These are phyloP conservation scores for Pseudoneurospora amorphoporcata DNA, from an alignment of 495 filamentous ascomycete genomes.

Conservation along the genomic window DNA sequence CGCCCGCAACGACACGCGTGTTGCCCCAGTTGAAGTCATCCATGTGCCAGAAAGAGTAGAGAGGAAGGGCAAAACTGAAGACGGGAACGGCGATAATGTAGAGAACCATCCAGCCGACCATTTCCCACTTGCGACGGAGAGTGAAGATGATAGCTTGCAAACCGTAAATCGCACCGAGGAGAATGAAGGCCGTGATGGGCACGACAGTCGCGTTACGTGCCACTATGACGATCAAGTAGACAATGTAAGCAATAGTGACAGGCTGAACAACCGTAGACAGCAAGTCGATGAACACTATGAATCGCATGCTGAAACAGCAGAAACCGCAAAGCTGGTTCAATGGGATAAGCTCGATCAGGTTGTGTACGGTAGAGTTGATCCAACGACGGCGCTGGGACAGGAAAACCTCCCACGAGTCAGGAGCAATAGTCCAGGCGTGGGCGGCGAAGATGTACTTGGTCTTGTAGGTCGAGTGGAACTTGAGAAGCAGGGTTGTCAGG, in stretches of 20 bases:
- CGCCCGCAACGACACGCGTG: conserved; percentile 93
- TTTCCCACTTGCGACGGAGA: conserved; percentile 91
- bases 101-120: conserved; percentile 98
- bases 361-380: conserved; percentile 99
- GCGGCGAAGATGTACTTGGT: conserved; percentile 92
- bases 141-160: conserved; percentile 97
- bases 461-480: conserved; percentile 87
- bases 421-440: conserved; percentile 92
- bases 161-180: conserved; percentile 91
- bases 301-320: conserved; percentile 99
- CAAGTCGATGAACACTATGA: conserved; percentile 91
- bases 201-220: conserved; percentile 47
- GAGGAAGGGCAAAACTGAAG: conserved; percentile 79
- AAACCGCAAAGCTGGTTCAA: conserved; percentile 93
- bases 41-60: conserved; percentile 99
- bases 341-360: conserved; percentile 90
- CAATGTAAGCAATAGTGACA: conserved; percentile 83
- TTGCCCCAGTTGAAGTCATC: conserved; percentile 99
- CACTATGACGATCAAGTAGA: conserved; percentile 76
- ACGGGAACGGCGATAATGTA: conserved; percentile 89
- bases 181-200: conserved; percentile 75
- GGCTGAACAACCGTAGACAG: conserved; percentile 86
- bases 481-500: conserved; percentile 87
- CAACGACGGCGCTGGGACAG: conserved; percentile 95
- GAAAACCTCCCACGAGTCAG: conserved; percentile 88